A percentile compares a stretch with the other conserved stretches of the same genome.
Conservation (phyloP, 495 filamentous ascomycete species). For the Glonium stellatum region DNA sequence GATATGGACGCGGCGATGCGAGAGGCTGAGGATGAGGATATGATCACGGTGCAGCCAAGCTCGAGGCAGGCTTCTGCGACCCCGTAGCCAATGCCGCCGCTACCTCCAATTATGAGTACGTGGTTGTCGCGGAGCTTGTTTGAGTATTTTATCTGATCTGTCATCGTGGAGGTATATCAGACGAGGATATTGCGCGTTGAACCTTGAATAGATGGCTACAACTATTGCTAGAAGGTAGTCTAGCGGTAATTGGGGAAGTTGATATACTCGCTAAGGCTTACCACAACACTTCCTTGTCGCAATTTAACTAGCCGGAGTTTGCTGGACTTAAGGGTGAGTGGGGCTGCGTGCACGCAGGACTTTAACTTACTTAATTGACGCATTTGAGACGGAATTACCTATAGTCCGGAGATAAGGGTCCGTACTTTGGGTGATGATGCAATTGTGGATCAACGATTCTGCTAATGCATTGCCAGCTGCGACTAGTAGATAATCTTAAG, state of each 20-base stretch:
- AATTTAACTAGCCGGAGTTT: too few species aligned
- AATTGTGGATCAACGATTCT: neutral
- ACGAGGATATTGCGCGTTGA: neutral
- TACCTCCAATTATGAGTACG: constrained; percentile 31
- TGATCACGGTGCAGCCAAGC: constrained; percentile 25
- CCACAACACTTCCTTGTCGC: too few species aligned
- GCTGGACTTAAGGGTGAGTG: neutral
- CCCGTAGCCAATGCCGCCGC: constrained; percentile 33
- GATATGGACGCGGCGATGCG: constrained; percentile 27
- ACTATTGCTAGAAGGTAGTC: too few species aligned
- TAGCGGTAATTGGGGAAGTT: too few species aligned
- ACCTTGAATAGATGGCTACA: too few species aligned
- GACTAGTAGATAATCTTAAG: neutral
- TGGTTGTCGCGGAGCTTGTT: constrained; percentile 17
- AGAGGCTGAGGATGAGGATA: constrained; percentile 32
- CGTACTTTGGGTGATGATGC: neutral
- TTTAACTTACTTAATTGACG: neutral
- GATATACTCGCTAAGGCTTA: too few species aligned
- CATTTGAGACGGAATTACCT: neutral
- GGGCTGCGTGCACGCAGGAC: neutral
- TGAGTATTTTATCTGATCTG: constrained; percentile 25
- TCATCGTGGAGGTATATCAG: constrained; percentile 9
- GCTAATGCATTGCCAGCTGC: neutral
- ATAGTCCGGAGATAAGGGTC: neutral
- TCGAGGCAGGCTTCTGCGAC: constrained; percentile 38